Percentiles rank a stretch among this genome's conserved stretches.
These are phyloP conservation scores for Apostasia ramifera DNA, from an alignment of 106 monocot genomes.

Conservation along the genomic window DNA sequence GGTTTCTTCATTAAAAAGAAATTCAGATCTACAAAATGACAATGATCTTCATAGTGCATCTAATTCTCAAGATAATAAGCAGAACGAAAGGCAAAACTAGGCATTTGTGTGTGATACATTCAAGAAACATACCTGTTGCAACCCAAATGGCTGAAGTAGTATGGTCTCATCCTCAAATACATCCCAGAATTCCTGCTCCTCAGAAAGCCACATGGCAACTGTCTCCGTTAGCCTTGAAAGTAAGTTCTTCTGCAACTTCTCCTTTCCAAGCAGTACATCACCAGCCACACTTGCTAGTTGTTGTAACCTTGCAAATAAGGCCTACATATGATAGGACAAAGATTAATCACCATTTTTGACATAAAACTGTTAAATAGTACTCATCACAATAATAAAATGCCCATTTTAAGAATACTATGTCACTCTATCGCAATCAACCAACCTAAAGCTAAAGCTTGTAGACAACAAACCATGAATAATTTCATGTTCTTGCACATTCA, in stretches of 20 bases:
- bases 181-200: conserved; percentile 96
- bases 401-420: too few relatives aligned
- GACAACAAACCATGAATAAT: too few relatives aligned
- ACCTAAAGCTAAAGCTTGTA: too few relatives aligned
- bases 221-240: conserved; percentile 88
- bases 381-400: too few relatives aligned
- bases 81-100: too few relatives aligned
- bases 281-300: conserved; percentile 77
- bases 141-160: conserved; percentile 63
- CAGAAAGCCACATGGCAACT: conserved; percentile 86
- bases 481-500: too few relatives aligned
- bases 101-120: not conserved
- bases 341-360: not conserved
- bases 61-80: too few relatives aligned
- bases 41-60: too few relatives aligned
- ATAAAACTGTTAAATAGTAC: too few relatives aligned
- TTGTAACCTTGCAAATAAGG: conserved; percentile 78
- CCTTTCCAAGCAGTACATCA: conserved; percentile 72
- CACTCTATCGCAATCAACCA: too few relatives aligned
- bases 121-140: conserved; percentile 69
- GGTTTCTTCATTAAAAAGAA: too few relatives aligned
- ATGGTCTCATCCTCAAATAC: conserved; percentile 78
- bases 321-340: conserved; percentile 32
- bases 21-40: too few relatives aligned
- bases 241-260: conserved; percentile 81